Evolutionary conservation across 306 rosid species (phyloP), one percentile per base, ranked within the genome.

Genomic region (Hippophae tibetana): DNA sequence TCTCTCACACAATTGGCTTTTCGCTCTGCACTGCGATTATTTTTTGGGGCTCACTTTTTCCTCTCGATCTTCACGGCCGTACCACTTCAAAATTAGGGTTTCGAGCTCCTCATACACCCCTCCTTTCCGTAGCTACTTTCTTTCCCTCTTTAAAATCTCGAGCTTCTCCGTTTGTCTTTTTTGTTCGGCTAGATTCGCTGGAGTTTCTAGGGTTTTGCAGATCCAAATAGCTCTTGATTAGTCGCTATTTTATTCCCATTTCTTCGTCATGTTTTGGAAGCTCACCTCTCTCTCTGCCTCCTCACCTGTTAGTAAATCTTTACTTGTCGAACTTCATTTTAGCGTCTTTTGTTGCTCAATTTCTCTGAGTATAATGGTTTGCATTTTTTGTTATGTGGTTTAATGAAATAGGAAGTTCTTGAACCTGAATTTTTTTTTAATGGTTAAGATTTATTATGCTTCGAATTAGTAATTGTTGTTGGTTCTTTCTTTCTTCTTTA

Each of bases 251-350:
- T 25, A 44, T 61, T 18, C 59, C 7, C 52, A 47, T 41, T 57
- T 50, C 67, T 42, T 70, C 89, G 72, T 54, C 86, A 93, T 93
- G 99, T 93, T 93, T 64, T 93, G 99, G 99, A 93, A 90, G 92
- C 88, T 93, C 73, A 71, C 97, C 3, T 72, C 99, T 78, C 83
- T 92, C 7, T 88, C 95, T 61, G 75, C 99, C 62, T 74, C 97
- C 72, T 93, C 99, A 3, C 99, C 97, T 52, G 99, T 93, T 65
- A 86, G 94, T 84, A 44, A 11, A 14, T 25, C 26, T 57, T 25
- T 47, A 5, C 9, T 26, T 56, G n/a, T 13, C 25, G 54, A 54
- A 11, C 26, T 42, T 8, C 12, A 43, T 52, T 46, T 42, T 7
- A 47, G 49, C 66, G 60, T 53, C 67, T 42, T 25, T 40, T 42